Base-by-base conservation (phyloP, 2,329 filamentous ascomycete genomes). In the Tolypocladium paradoxum region DNA sequence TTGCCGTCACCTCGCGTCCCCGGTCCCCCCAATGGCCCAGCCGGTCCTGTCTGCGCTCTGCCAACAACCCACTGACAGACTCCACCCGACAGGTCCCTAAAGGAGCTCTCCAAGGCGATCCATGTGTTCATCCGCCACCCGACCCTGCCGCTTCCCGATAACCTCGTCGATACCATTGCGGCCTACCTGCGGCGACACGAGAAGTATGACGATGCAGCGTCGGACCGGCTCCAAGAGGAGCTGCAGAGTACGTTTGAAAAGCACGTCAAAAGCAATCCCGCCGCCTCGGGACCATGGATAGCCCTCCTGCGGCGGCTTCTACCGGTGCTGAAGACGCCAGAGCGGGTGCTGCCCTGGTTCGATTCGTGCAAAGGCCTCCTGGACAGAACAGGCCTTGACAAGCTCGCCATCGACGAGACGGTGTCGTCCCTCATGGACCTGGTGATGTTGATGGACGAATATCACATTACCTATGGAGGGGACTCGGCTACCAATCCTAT, bases 221-320 rank as follows among this genome's bases (percentile, higher is more conserved):
- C 82, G n/a, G 85, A 88, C 58, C 82, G 84, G 54, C 75, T 90
- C 50, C 83, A 90, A 56, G 86, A 90, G 40, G 87, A 90, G 60
- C 76, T 93, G 8, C 71, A 85, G 40, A 69, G 75, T 27, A 76
- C 88, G 52, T 90, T 85, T 70, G 76, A 84, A 54, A 83, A 79
- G 62, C 74, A 81, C 58, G 79, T 91, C 55, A 74, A 75, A 27
- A 76, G 77, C 35, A 73, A 75, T 27, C 71, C 79, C 2, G 66
- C 76, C 50, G 79, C 81, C 59, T 78, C 81, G 64, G 81, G 79
- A 9, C 71, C 82, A n/a, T 93, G 91, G 68, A 74, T 91, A 20
- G 77, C 78, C 49, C 76, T 88, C 47, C 70, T 92, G 53, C 78
- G 81, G 48, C 77, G 76, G 40, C 72, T 92, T 36, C 76, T 83